Evolutionary conservation across 2,329 filamentous ascomycete species (phyloP).

Genomic region (Didymella lethalis): DNA sequence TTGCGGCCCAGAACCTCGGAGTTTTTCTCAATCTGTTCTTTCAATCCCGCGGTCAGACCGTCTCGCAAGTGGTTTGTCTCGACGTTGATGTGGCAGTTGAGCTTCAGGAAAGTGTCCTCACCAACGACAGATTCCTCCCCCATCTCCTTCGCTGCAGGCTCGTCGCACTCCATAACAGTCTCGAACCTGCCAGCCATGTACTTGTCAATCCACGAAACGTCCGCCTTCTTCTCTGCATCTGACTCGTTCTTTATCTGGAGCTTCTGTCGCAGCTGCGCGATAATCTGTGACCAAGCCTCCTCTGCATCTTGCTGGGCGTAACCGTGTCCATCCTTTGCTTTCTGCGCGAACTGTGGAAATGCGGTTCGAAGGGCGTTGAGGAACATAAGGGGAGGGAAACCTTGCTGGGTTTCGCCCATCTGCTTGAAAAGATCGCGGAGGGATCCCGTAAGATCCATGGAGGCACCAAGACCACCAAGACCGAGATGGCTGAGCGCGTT

Average conservation of each 20-base stretch:
- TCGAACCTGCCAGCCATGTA: constrained; percentile 87
- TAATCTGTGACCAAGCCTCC: constrained; percentile 96
- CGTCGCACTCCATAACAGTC: constrained; percentile 82
- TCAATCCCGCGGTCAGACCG: constrained; percentile 81
- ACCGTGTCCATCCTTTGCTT: constrained; percentile 78
- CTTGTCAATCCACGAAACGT: constrained; percentile 82
- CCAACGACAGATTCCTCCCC: constrained; percentile 74
- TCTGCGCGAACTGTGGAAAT: constrained; percentile 94
- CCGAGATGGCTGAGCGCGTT: constrained; percentile 59
- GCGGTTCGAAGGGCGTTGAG: constrained; percentile 77
- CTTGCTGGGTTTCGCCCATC: constrained; percentile 87
- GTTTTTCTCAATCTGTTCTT: constrained; percentile 89
- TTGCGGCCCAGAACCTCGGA: constrained; percentile 80
- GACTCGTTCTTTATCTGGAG: constrained; percentile 69
- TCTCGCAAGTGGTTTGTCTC: constrained; percentile 90
- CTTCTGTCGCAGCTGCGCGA: constrained; percentile 81
- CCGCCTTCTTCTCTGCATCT: constrained; percentile 46
- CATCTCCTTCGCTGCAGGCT: constrained; percentile 74
- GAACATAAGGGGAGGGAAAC: constrained; percentile 85
- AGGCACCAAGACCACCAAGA: constrained; percentile 65
- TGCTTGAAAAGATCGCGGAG: constrained; percentile 85
- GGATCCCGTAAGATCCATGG: constrained; percentile 76
- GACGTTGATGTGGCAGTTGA: constrained; percentile 92
- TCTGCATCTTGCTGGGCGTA: constrained; percentile 99
- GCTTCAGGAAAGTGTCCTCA: constrained; percentile 83